A percentile compares a stretch with the other conserved stretches of the same genome.
Conservation (phyloP, 148 eudicot species). For the Fallopia convolvulus region DNA sequence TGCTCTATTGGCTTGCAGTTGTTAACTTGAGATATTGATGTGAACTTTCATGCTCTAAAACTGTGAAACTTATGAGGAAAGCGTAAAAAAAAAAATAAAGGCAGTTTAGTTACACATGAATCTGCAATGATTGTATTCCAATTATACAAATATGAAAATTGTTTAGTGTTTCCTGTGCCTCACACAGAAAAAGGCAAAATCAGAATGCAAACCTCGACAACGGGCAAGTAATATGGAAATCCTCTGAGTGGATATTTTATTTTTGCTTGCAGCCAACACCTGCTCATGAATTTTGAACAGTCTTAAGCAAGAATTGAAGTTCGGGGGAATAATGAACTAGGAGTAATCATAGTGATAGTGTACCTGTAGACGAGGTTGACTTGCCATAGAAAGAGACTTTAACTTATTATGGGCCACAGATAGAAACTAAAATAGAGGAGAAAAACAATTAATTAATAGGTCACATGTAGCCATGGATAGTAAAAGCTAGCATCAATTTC, state of each 20-base stretch:
- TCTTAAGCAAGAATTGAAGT: not conserved
- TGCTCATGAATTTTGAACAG: slow-evolving; percentile 19
- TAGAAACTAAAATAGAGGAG: slow-evolving; percentile 51
- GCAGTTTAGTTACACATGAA: not conserved
- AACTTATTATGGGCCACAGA: slow-evolving; percentile 95
- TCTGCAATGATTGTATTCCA: not conserved
- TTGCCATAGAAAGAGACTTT: slow-evolving; percentile 95
- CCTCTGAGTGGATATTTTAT: slow-evolving; percentile 87
- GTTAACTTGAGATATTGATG: too few species aligned
- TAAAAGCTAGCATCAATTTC: not conserved
- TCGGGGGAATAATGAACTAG: not conserved
- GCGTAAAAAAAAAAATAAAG: too few species aligned
- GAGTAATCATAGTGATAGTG: slow-evolving; percentile 14
- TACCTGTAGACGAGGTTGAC: slow-evolving; percentile 98
- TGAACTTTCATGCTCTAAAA: too few species aligned
- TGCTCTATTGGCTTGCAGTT: too few species aligned
- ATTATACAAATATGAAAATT: not conserved
- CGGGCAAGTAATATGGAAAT: slow-evolving; percentile 73
- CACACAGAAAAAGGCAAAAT: not conserved
- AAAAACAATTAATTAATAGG: not conserved
- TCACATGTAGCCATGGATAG: not conserved
- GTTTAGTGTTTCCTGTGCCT: not conserved
- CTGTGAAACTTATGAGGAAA: too few species aligned
- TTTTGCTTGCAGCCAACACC: slow-evolving; percentile 99
- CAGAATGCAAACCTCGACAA: slow-evolving; percentile 66